A percentile compares a stretch with the other conserved stretches of the same genome.
phyloP scores from a whole-genome alignment of 1,139 yeast species.

The Suhomyces maxii region DNA sequence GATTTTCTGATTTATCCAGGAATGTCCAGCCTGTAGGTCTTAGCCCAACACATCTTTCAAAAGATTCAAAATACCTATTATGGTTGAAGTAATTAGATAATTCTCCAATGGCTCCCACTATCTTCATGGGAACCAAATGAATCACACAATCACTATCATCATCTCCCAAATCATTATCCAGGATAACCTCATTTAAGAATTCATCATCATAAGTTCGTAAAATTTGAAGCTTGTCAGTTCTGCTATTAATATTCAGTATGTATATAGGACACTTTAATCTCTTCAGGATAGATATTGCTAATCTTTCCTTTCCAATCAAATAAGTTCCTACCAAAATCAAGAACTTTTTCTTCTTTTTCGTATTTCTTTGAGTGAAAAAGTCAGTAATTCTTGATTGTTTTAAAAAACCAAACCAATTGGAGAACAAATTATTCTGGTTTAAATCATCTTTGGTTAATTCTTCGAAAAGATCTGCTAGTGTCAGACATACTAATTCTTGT shows the following conservation, averaged over 20 bases:
- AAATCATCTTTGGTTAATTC: slow-evolving; percentile 27
- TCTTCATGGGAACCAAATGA: slow-evolving; percentile 69
- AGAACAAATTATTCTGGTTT: slow-evolving; percentile 23
- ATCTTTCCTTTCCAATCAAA: slow-evolving; percentile 84
- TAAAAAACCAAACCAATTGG: slow-evolving; percentile 40
- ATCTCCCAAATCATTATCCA: slow-evolving; percentile 32
- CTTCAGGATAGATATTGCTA: slow-evolving; percentile 70
- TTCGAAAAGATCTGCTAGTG: slow-evolving; percentile 56
- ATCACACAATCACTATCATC: slow-evolving; percentile 54
- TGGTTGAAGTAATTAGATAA: slow-evolving; percentile 52
- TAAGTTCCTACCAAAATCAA: slow-evolving; percentile 85
- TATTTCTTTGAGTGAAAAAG: slow-evolving; percentile 29
- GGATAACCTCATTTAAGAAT: slow-evolving; percentile 32
- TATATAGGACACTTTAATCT: slow-evolving; percentile 49
- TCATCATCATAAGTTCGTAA: slow-evolving; percentile 35
- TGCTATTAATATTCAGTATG: slow-evolving; percentile 50
- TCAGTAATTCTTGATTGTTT: slow-evolving; percentile 48
- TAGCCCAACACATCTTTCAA: slow-evolving; percentile 61
- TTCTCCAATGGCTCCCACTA: slow-evolving; percentile 36
- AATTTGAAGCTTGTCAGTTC: slow-evolving; percentile 49
- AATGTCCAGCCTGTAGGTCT: slow-evolving; percentile 91
- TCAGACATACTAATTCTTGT: slow-evolving; percentile 65
- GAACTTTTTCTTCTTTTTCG: slow-evolving; percentile 36
- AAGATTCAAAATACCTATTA: slow-evolving; percentile 45
- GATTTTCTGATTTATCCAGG: slow-evolving; percentile 10